phyloP scores from a whole-genome alignment of 306 rosid species.

The Cucumis hystrix region DNA sequence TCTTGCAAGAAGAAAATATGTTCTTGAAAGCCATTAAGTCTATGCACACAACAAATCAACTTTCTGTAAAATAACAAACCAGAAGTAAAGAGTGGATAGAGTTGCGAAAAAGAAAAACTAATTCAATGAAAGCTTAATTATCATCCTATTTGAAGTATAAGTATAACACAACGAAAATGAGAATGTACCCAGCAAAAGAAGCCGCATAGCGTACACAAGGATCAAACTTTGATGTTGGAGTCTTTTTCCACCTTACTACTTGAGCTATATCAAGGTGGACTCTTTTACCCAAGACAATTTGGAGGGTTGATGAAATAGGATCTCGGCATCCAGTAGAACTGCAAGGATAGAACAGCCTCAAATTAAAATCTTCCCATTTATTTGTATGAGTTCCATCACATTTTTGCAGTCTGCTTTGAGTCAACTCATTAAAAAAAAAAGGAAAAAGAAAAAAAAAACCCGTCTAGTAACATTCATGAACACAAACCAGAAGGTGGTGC shows the following conservation, averaged over 20 bases:
- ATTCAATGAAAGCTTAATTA: background rate
- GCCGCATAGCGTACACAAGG: slow-evolving; percentile 86
- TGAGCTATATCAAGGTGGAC: slow-evolving; percentile 85
- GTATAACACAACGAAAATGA: slow-evolving; percentile 1
- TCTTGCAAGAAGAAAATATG: background rate
- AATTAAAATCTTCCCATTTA: background rate
- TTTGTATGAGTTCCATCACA: background rate
- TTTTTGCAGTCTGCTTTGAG: background rate
- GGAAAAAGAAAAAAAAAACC: too few species aligned
- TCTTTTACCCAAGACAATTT: slow-evolving; percentile 75
- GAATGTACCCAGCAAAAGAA: slow-evolving; percentile 82
- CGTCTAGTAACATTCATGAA: background rate
- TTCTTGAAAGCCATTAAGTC: background rate
- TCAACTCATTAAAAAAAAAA: background rate
- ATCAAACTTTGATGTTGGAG: slow-evolving; percentile 55
- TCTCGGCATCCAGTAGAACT: slow-evolving; percentile 93
- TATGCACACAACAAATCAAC: background rate
- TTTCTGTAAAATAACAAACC: background rate
- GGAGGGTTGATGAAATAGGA: slow-evolving; percentile 78
- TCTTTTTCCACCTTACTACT: slow-evolving; percentile 85
- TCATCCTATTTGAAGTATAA: background rate
- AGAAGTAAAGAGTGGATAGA: background rate
- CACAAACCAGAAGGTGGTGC: background rate
- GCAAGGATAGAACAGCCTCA: slow-evolving; percentile 16
- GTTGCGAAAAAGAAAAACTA: background rate